A percentile compares a stretch with the other conserved stretches of the same genome.
phyloP scores from a whole-genome alignment of 345 rosid genomes.

The Pugionium cornutum region DNA sequence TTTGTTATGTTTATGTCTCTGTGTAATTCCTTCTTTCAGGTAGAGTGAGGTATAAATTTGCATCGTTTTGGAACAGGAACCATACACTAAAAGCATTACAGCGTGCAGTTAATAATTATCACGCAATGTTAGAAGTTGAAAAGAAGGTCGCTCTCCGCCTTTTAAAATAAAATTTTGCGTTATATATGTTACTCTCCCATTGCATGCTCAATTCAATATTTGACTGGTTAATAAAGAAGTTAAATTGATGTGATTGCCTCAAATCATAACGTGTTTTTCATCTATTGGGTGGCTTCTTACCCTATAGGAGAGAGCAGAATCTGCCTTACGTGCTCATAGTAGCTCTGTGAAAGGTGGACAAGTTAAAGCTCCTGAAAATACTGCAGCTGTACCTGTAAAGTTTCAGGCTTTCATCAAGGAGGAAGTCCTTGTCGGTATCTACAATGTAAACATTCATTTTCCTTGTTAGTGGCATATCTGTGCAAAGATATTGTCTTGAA shows the following conservation, averaged over 20 bases:
- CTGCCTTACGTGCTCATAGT: constrained; percentile 89
- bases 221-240: neutral
- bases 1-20: constrained; percentile 38
- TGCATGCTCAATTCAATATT: neutral
- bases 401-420: constrained; percentile 75
- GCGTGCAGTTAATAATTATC: constrained; percentile 68
- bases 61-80: constrained; percentile 99
- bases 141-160: constrained; percentile 65
- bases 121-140: constrained; percentile 75
- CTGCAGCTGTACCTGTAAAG: constrained; percentile 51
- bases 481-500: constrained; percentile 24
- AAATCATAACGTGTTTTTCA: constrained; percentile 9
- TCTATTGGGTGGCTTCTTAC: constrained; percentile 27
- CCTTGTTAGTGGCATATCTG: constrained; percentile 4
- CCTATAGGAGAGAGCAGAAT: constrained; percentile 81
- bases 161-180: neutral
- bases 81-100: constrained; percentile 80
- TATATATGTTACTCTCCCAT: neutral
- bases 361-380: constrained; percentile 52
- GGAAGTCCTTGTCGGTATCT: constrained; percentile 75
- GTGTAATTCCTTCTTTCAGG: constrained; percentile 57
- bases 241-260: constrained; percentile 5
- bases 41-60: constrained; percentile 98
- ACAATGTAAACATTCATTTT: constrained; percentile 51
- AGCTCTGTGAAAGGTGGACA: constrained; percentile 70